These are phyloP conservation scores for Athelia psychrophila DNA, from an alignment of 1,284 basidiomycete genomes.

Conservation along the genomic window DNA sequence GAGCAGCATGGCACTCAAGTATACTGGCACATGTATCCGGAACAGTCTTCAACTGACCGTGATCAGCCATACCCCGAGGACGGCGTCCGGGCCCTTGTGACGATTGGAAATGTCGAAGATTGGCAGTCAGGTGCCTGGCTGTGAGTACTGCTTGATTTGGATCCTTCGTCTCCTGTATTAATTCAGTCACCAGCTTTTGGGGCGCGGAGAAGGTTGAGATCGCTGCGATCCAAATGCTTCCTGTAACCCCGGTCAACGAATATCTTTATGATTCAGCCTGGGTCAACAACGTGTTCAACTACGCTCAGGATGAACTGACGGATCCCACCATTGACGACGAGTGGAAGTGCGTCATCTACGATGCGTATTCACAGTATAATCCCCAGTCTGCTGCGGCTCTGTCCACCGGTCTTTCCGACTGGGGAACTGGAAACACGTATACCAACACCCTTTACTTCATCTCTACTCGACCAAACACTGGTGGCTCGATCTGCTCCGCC, in stretches of 20 bases:
- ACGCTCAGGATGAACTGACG: slow-evolving; percentile 24
- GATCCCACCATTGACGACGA: slow-evolving; percentile 26
- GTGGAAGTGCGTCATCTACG: slow-evolving; percentile 31
- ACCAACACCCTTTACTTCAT: slow-evolving; percentile 29
- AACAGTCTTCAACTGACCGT: slow-evolving; percentile 20
- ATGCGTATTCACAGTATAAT: slow-evolving; percentile 29
- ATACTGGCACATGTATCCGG: slow-evolving; percentile 34
- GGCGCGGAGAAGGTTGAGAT: slow-evolving; percentile 29
- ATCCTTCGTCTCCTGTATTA: neutral
- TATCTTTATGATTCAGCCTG: slow-evolving; percentile 29
- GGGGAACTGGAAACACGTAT: slow-evolving; percentile 31
- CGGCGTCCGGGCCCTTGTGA: slow-evolving; percentile 24
- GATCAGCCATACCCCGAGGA: slow-evolving; percentile 33
- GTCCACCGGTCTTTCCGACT: slow-evolving; percentile 25
- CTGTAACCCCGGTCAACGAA: slow-evolving; percentile 33
- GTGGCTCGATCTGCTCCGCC: slow-evolving; percentile 19
- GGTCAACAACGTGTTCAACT: slow-evolving; percentile 23
- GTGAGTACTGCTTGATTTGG: slow-evolving; percentile 15
- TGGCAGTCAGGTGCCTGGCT: slow-evolving; percentile 33
- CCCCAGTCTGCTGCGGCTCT: slow-evolving; percentile 22
- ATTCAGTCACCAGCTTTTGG: slow-evolving; percentile 25
- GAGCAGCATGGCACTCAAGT: slow-evolving; percentile 31
- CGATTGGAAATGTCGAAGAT: slow-evolving; percentile 32
- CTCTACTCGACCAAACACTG: slow-evolving; percentile 25
- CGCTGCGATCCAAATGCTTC: slow-evolving; percentile 33